A percentile compares a stretch with the other conserved stretches of the same genome.
Evolutionary conservation across 805 yeast species (phyloP).

Genomic region (Debaryomyces castellii): DNA sequence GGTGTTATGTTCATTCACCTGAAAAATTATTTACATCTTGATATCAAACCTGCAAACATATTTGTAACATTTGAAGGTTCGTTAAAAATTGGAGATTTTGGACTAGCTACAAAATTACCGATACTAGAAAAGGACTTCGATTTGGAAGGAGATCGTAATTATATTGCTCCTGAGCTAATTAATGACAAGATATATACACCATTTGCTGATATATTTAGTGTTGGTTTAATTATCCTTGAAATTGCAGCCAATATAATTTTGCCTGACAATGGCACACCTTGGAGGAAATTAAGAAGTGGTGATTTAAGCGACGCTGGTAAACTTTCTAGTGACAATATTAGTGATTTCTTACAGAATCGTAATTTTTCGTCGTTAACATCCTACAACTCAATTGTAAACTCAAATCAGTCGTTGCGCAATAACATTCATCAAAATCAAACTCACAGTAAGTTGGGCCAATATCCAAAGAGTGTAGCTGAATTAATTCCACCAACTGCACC

Average conservation of each 20-base stretch:
- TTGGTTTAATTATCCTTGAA: constrained; percentile 90
- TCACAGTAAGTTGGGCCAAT: background rate
- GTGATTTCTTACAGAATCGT: constrained; percentile 40
- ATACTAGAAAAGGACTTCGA: constrained; percentile 66
- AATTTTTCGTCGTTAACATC: constrained; percentile 35
- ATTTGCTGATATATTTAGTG: constrained; percentile 93
- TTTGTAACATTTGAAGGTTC: constrained; percentile 93
- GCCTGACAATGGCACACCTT: constrained; percentile 94
- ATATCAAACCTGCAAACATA: constrained; percentile 92
- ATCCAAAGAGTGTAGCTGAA: constrained; percentile 19
- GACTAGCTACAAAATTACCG: constrained; percentile 85
- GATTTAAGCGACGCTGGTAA: constrained; percentile 94
- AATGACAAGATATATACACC: constrained; percentile 79
- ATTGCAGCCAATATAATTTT: constrained; percentile 92
- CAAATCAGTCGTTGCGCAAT: constrained; percentile 6
- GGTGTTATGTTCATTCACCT: constrained; percentile 82
- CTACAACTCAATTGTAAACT: constrained; percentile 20
- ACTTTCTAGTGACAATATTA: constrained; percentile 53
- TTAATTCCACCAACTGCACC: constrained; percentile 86
- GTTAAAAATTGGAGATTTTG: constrained; percentile 94
- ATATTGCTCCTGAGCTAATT: constrained; percentile 95
- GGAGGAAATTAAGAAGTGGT: constrained; percentile 95
- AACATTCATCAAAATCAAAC: constrained; percentile 1
- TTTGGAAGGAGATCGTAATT: constrained; percentile 95
- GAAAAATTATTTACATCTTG: constrained; percentile 76